These are phyloP conservation scores for Stephanodiscus minutulus DNA, from an alignment of 108 stramenopile species.

Conservation along the genomic window DNA sequence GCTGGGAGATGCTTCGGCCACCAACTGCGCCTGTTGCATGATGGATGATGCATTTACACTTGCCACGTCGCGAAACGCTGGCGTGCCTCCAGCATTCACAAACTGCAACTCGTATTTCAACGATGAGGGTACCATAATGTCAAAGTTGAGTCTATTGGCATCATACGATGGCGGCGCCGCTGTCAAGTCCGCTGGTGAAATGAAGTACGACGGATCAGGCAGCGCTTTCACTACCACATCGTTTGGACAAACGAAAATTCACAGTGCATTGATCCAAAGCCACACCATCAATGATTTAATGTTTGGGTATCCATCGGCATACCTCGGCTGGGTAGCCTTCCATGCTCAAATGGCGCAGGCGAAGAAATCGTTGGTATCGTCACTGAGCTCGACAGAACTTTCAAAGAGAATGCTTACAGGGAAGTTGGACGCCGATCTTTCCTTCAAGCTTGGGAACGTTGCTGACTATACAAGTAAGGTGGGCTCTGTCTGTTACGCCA, in stretches of 20 bases:
- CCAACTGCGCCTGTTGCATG: slow-evolving; percentile 57
- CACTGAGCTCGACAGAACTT: slow-evolving; percentile 23
- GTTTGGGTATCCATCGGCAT: slow-evolving; percentile 59
- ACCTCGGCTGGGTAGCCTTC: slow-evolving; percentile 45
- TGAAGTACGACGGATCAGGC: slow-evolving; percentile 52
- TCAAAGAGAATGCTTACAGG: slow-evolving; percentile 51
- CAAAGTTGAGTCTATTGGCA: slow-evolving; percentile 51
- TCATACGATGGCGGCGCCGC: slow-evolving; percentile 51
- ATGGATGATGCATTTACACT: slow-evolving; percentile 34
- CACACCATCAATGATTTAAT: slow-evolving; percentile 53
- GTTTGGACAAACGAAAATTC: slow-evolving; percentile 38
- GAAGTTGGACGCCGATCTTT: slow-evolving; percentile 37
- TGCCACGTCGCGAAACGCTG: slow-evolving; percentile 28
- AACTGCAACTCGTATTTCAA: slow-evolving; percentile 51
- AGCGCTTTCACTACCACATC: slow-evolving; percentile 34
- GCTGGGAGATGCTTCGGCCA: slow-evolving; percentile 31
- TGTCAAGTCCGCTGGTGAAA: slow-evolving; percentile 56
- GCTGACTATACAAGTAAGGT: slow-evolving; percentile 50
- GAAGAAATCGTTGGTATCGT: slow-evolving; percentile 23
- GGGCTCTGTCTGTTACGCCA: slow-evolving; percentile 44
- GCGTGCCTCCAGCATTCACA: slow-evolving; percentile 25
- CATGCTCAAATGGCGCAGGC: slow-evolving; percentile 33
- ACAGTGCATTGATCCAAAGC: slow-evolving; percentile 52
- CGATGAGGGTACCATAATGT: slow-evolving; percentile 40
- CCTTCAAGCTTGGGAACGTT: slow-evolving; percentile 48